Percentiles rank a stretch among this genome's conserved stretches.
Evolutionary conservation across 495 filamentous ascomycete genomes (phyloP).

Genomic region (Schizothecium vesticola): DNA sequence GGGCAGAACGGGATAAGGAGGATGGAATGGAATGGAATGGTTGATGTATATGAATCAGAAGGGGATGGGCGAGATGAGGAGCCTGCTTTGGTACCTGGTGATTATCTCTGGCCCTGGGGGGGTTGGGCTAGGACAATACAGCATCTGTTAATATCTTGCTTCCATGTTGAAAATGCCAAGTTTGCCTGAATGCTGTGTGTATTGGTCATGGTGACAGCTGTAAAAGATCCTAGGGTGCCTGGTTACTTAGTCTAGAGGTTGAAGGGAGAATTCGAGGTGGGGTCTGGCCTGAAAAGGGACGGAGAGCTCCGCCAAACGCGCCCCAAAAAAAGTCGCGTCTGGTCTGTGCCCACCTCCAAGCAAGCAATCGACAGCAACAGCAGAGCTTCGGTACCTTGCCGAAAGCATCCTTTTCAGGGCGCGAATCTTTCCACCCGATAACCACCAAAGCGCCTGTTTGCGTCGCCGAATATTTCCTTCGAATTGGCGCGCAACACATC

Average conservation of each 20-base stretch:
- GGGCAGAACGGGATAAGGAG: background rate
- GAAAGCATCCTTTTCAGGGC: background rate
- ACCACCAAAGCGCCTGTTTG: background rate
- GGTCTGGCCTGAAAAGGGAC: background rate
- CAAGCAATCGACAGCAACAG: background rate
- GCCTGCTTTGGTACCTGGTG: background rate
- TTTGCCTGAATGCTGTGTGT: background rate
- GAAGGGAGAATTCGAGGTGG: background rate
- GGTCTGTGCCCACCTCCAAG: background rate
- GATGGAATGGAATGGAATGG: background rate
- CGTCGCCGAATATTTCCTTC: background rate
- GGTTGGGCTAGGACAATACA: background rate
- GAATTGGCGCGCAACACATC: background rate
- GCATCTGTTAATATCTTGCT: background rate
- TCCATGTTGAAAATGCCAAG: background rate
- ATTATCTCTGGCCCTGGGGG: background rate
- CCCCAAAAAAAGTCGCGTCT: background rate
- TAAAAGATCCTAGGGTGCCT: no score
- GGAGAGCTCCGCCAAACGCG: background rate
- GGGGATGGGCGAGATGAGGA: background rate
- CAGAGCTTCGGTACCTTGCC: background rate
- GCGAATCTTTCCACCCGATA: background rate
- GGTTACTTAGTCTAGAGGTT: no score
- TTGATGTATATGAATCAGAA: slow-evolving; percentile 1
- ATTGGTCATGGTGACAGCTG: background rate